Percentiles rank a stretch among this genome's conserved stretches.
Evolutionary conservation across 805 yeast species (phyloP).

Genomic region (Pichia gijzeniarum): DNA sequence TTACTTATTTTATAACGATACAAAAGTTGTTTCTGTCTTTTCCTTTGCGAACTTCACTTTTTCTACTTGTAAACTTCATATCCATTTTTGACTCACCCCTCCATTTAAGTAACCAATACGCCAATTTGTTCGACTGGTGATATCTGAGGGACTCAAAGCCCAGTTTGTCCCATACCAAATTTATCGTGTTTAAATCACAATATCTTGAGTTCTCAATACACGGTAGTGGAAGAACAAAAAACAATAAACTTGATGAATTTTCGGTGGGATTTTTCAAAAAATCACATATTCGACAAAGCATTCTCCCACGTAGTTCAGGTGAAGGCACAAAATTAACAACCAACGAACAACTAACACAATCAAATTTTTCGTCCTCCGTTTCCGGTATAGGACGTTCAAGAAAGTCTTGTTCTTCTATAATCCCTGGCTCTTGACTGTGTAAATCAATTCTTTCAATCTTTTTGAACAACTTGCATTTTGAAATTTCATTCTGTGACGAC

Average conservation of each 20-base stretch:
- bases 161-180: conserved; percentile 36
- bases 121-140: conserved; percentile 63
- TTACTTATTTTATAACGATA: conserved; percentile 30
- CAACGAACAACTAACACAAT: conserved; percentile 72
- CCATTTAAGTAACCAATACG: conserved; percentile 64
- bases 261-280: conserved; percentile 42
- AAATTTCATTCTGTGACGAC: conserved; percentile 59
- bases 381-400: conserved; percentile 66
- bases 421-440: conserved; percentile 64
- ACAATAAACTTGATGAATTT: conserved; percentile 37
- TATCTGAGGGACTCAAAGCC: conserved; percentile 48
- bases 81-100: conserved; percentile 23
- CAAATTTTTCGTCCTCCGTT: conserved; percentile 41
- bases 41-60: conserved; percentile 52
- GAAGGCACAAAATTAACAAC: conserved; percentile 87
- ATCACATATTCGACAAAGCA: conserved; percentile 54
- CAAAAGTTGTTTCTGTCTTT: conserved; percentile 64
- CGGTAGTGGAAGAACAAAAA: conserved; percentile 83
- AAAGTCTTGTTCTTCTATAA: conserved; percentile 72
- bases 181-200: conserved; percentile 28
- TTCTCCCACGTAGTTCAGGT: conserved; percentile 63
- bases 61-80: conserved; percentile 24
- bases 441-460: conserved; percentile 65
- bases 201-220: conserved; percentile 82
- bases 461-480: conserved; percentile 49